Percentiles rank a stretch among this genome's conserved stretches.
These are phyloP conservation scores for Meyerozyma guilliermondii DNA, from an alignment of 1,139 yeast genomes.

Conservation along the genomic window DNA sequence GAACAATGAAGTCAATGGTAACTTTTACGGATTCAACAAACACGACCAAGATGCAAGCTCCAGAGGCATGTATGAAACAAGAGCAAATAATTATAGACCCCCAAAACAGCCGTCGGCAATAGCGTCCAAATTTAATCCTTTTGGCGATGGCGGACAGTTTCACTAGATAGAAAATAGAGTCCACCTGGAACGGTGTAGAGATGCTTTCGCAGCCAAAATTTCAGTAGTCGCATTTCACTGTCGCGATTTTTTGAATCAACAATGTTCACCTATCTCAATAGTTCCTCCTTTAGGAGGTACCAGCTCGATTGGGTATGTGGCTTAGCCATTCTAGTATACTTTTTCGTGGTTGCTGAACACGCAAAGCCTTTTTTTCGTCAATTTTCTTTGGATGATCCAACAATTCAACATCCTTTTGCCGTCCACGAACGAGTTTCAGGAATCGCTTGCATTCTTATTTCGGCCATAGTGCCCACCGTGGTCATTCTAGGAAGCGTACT, in stretches of 20 bases:
- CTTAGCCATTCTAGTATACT: constrained; percentile 21
- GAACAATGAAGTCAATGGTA: constrained; percentile 30
- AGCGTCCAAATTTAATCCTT: constrained; percentile 27
- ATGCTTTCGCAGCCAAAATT: constrained; percentile 1
- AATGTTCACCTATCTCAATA: constrained; percentile 9
- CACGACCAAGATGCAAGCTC: constrained; percentile 6
- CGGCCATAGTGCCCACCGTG: constrained; percentile 36
- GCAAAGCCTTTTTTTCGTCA: constrained; percentile 24
- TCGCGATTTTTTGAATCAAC: not conserved
- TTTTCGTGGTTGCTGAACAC: constrained; percentile 32
- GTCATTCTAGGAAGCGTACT: constrained; percentile 29
- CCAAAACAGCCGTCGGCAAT: constrained; percentile 6
- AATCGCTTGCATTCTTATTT: constrained; percentile 26
- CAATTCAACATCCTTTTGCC: constrained; percentile 69
- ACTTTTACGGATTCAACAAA: constrained; percentile 39
- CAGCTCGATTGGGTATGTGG: constrained; percentile 34
- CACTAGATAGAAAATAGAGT: not conserved
- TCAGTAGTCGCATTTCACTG: no score
- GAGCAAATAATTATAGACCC: not conserved
- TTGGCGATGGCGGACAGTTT: constrained; percentile 16
- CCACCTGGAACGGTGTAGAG: not conserved
- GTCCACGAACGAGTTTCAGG: constrained; percentile 53
- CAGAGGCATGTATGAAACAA: constrained; percentile 1
- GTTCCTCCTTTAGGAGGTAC: constrained; percentile 14
- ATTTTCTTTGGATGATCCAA: constrained; percentile 25